These are phyloP conservation scores for Malassezia restricta DNA, from an alignment of 1,284 basidiomycete genomes.

Conservation along the genomic window DNA sequence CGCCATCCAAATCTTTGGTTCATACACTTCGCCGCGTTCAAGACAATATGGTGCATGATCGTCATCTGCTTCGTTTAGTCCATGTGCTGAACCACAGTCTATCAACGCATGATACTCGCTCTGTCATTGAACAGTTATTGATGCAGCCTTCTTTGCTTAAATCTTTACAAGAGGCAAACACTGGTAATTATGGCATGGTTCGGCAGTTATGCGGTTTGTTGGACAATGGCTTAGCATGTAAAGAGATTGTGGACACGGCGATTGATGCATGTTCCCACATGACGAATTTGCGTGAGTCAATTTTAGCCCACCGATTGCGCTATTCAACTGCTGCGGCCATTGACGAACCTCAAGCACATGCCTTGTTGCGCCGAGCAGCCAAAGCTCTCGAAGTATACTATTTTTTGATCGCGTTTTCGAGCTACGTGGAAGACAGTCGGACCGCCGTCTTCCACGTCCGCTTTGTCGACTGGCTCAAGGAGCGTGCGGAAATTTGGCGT, in stretches of 20 bases:
- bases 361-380: slow-evolving; percentile 32
- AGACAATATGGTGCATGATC: slow-evolving; percentile 55
- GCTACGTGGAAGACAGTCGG: slow-evolving; percentile 64
- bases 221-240: slow-evolving; percentile 38
- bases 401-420: slow-evolving; percentile 87
- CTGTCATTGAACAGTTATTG: slow-evolving; percentile 34
- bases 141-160: slow-evolving; percentile 35
- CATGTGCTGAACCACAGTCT: slow-evolving; percentile 67
- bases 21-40: slow-evolving; percentile 10
- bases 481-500: slow-evolving; percentile 83
- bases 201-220: slow-evolving; percentile 37
- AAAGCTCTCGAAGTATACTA: slow-evolving; percentile 57
- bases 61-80: slow-evolving; percentile 68
- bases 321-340: slow-evolving; percentile 31
- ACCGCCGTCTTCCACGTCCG: slow-evolving; percentile 57
- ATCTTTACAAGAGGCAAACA: slow-evolving; percentile 34
- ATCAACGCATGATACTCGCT: slow-evolving; percentile 36
- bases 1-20: background rate
- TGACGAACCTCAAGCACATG: slow-evolving; percentile 22
- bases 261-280: slow-evolving; percentile 41
- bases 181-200: slow-evolving; percentile 40
- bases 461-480: slow-evolving; percentile 75
- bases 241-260: slow-evolving; percentile 36
- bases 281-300: slow-evolving; percentile 40
- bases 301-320: slow-evolving; percentile 29